Conservation (phyloP, 2,329 filamentous ascomycete genomes). For the Cladosporium sp. region DNA sequence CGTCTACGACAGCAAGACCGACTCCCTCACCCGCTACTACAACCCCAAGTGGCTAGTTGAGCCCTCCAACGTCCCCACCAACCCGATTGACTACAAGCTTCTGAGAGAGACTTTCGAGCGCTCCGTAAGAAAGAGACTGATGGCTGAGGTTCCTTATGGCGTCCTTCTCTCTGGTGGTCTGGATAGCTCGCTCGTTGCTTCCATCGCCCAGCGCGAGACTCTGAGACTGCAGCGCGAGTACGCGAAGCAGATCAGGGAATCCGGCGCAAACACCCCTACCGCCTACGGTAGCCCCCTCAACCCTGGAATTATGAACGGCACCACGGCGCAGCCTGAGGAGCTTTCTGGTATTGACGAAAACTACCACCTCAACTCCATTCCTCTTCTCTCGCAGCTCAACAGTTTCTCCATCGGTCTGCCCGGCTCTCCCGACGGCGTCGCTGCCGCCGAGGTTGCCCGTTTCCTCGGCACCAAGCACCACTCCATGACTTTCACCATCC, state of each 20-base stretch:
- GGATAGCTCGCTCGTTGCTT: constrained; percentile 89
- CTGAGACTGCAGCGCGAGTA: constrained; percentile 57
- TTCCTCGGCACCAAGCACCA: constrained; percentile 98
- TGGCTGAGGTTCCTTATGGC: constrained; percentile 98
- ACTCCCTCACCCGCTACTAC: constrained; percentile 79
- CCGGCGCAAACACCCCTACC: constrained; percentile 24
- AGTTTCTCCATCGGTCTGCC: constrained; percentile 98
- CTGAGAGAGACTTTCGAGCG: constrained; percentile 79
- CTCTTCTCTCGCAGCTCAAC: constrained; percentile 90
- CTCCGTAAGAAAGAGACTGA: constrained; percentile 89
- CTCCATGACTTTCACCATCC: constrained; percentile 95
- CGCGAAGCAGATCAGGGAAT: constrained; percentile 32
- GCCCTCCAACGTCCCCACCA: constrained; percentile 66
- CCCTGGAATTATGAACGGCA: constrained; percentile 42
- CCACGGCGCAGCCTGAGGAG: constrained; percentile 38
- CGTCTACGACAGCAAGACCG: constrained; percentile 89
- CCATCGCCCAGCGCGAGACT: constrained; percentile 92
- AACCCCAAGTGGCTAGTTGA: constrained; percentile 86
- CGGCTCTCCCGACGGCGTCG: constrained; percentile 83
- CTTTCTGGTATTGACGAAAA: constrained; percentile 93
- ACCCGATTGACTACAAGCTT: constrained; percentile 74
- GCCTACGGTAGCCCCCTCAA: constrained; percentile 26
- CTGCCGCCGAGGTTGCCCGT: constrained; percentile 86
- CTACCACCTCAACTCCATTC: constrained; percentile 80
- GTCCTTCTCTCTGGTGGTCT: constrained; percentile 91